Evolutionary conservation across 2,329 filamentous ascomycete genomes (phyloP).

Genomic region (Microascus cirrosus): DNA sequence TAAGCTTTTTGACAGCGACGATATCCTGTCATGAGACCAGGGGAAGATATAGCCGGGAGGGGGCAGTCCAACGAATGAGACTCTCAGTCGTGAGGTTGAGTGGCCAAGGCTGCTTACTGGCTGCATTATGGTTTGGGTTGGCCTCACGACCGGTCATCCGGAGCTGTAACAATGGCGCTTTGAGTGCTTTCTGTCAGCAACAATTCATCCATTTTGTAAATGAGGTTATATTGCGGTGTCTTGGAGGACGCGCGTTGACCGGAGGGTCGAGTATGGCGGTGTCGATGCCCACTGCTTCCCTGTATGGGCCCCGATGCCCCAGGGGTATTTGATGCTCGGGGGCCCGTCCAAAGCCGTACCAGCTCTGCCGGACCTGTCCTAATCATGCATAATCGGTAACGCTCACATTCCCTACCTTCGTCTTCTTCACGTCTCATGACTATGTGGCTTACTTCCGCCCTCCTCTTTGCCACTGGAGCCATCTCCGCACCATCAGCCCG

Average conservation of each 20-base stretch:
- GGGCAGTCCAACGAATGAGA: background rate
- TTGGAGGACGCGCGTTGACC: background rate
- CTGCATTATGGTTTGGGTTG: background rate
- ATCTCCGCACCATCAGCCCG: background rate
- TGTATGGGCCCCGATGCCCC: too few relatives aligned
- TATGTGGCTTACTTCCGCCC: conserved; percentile 3
- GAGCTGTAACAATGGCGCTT: too few relatives aligned
- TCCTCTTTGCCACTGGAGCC: background rate
- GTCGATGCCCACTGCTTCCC: background rate
- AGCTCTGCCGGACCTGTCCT: too few relatives aligned
- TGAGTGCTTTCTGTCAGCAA: background rate
- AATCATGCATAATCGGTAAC: background rate
- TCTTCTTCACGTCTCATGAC: background rate
- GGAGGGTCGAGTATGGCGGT: background rate
- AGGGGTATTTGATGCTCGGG: too few relatives aligned
- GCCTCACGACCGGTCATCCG: too few relatives aligned
- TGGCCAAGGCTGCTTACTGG: background rate
- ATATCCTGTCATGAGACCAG: background rate
- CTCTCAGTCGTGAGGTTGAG: background rate
- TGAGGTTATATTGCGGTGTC: background rate
- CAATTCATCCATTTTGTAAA: background rate
- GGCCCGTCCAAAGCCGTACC: too few relatives aligned
- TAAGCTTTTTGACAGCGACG: background rate
- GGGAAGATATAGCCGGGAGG: conserved; percentile 2
- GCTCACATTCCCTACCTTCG: background rate